Conservation (phyloP, 2,329 filamentous ascomycete genomes). For the Blastomyces parvus region DNA sequence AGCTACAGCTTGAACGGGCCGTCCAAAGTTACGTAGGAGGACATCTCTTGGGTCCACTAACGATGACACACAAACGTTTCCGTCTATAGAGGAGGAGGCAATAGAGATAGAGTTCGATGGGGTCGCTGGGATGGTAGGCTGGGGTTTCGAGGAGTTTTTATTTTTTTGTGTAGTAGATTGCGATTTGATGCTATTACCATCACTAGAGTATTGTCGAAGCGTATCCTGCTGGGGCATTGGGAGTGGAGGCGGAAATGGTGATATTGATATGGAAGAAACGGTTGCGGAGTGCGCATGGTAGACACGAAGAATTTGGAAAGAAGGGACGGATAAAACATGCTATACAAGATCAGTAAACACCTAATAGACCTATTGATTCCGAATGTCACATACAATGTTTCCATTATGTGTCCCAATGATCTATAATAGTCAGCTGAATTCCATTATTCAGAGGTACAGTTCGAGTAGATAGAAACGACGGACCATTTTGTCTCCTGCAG, state of each 20-base stretch:
- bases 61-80: constrained; percentile 86
- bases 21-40: constrained; percentile 80
- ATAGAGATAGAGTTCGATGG: constrained; percentile 90
- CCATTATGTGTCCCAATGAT: constrained; percentile 93
- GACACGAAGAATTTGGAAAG: constrained; percentile 68
- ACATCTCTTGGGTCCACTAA: constrained; percentile 83
- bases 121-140: constrained; percentile 51
- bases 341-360: constrained; percentile 30
- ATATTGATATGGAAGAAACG: constrained; percentile 81
- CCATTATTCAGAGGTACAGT: constrained; percentile 1
- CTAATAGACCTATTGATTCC: not conserved
- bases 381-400: constrained; percentile 62
- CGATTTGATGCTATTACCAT: constrained; percentile 20
- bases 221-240: constrained; percentile 34
- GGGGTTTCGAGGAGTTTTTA: constrained; percentile 22
- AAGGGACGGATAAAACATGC: constrained; percentile 78
- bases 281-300: constrained; percentile 93
- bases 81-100: constrained; percentile 87
- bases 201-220: constrained; percentile 25
- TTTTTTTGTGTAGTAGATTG: constrained; percentile 25
- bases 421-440: constrained; percentile 36
- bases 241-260: constrained; percentile 63
- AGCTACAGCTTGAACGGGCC: constrained; percentile 83
- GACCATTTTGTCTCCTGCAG: constrained; percentile 96
- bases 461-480: constrained; percentile 17